Evolutionary conservation across 495 filamentous ascomycete species (phyloP), one percentile per base, ranked within the genome.

Genomic region (Podospora sp.): DNA sequence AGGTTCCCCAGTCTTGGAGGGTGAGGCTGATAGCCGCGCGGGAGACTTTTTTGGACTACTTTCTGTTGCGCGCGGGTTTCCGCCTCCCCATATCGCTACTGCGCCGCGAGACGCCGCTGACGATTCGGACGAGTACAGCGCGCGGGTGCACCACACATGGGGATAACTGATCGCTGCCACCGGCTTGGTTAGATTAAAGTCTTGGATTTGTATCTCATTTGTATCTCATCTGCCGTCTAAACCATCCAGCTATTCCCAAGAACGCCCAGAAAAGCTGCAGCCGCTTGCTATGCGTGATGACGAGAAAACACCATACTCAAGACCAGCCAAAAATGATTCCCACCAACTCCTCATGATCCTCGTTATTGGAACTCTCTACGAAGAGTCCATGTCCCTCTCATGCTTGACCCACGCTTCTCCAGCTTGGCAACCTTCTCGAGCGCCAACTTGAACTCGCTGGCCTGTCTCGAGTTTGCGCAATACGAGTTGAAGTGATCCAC

Each of bases 401-500:
- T 77, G n/a, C 72, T 76, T 1, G 75, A 76, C 8, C 82, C 80
- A 0, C 62, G 65, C 69, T 77, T 73, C 67, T 80, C 74, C 76
- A 82, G 73, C 55, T 71, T 71, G 56, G 94, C 84, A 51, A 86
- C 82, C 61, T 75, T 76, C 8, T 76, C 70, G 35, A 87, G 68
- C 14, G 83, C 84, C 29, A 66, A 27, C 75, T 83, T 85, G 70
- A 87, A 86, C 61, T 79, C 75, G 20, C 72, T 72, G 4, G 77
- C 80, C 72, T 83, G 79, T 36, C 73, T 71, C 2, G 69, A 62
- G 0, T 73, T 77, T 20, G 67, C 71, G 62, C 83, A 87, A 65
- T 86, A 86, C 52, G 73, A 81, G 56, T 81, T 84, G 65, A 87
- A 96, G 68, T 96, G 91, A 71, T 94, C 89, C 22, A 96, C 88